Conservation (phyloP, 179 eudicot species). For the Silene coronaria region DNA sequence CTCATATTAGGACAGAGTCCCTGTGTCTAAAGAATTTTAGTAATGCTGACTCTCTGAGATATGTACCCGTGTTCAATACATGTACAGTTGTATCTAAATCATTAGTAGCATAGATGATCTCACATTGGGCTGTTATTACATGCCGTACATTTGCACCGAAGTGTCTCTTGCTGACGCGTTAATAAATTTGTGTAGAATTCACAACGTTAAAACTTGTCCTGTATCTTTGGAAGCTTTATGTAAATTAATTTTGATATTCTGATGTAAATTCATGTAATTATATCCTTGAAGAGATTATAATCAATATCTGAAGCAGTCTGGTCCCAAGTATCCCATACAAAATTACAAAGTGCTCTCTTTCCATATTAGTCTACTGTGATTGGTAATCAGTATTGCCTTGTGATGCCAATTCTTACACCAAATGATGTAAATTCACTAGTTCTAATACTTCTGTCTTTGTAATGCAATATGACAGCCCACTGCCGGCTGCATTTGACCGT, state of each 20-base stretch:
- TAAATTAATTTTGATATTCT: neutral
- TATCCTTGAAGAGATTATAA: neutral
- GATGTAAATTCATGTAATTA: neutral
- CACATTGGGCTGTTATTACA: neutral
- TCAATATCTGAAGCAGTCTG: neutral
- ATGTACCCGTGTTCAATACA: too few species aligned
- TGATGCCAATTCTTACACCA: neutral
- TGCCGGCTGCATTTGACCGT: conserved; percentile 91
- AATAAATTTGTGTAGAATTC: neutral
- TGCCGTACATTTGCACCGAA: neutral
- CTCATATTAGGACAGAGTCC: too few species aligned
- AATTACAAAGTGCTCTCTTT: neutral
- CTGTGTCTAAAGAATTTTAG: too few species aligned
- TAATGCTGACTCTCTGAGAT: too few species aligned
- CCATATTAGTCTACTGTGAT: neutral
- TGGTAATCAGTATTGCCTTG: neutral
- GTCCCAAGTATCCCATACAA: neutral
- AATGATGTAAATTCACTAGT: neutral
- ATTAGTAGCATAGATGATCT: too few species aligned
- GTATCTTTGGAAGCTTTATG: neutral
- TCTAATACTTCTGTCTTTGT: conserved; percentile 17
- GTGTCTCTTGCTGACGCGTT: neutral
- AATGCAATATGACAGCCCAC: conserved; percentile 53
- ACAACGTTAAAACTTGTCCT: neutral
- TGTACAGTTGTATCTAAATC: too few species aligned